Percentiles rank a stretch among this genome's conserved stretches.
Conservation (phyloP, 305 asterid species). For the Solanum hybrid region DNA sequence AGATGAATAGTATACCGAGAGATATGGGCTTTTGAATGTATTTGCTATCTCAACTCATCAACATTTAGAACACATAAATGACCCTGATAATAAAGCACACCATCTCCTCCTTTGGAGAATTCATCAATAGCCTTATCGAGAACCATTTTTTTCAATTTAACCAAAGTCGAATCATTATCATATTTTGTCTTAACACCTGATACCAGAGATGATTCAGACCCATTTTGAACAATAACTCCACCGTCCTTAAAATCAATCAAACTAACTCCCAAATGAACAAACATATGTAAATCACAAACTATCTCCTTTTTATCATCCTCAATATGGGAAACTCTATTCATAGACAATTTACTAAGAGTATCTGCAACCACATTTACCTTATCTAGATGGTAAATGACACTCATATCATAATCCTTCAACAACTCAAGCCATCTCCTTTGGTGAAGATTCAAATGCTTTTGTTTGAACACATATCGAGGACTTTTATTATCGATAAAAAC, state of each 20-base stretch:
- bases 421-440: background rate
- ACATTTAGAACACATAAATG: background rate
- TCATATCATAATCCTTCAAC: background rate
- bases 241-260: no score
- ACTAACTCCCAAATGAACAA: background rate
- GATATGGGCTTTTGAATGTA: background rate
- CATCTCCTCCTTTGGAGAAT: background rate
- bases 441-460: background rate
- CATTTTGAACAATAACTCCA: background rate
- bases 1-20: background rate
- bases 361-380: background rate
- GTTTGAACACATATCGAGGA: background rate
- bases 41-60: background rate
- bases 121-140: background rate
- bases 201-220: background rate
- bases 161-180: background rate
- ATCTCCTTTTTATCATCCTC: background rate
- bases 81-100: background rate
- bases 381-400: background rate
- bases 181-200: background rate
- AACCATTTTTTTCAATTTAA: background rate
- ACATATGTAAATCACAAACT: no score
- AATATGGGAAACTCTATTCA: background rate
- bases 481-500: background rate
- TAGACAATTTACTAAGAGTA: background rate